Conservation (phyloP, 768 basidiomycete species). For the Podaxis sp. region DNA sequence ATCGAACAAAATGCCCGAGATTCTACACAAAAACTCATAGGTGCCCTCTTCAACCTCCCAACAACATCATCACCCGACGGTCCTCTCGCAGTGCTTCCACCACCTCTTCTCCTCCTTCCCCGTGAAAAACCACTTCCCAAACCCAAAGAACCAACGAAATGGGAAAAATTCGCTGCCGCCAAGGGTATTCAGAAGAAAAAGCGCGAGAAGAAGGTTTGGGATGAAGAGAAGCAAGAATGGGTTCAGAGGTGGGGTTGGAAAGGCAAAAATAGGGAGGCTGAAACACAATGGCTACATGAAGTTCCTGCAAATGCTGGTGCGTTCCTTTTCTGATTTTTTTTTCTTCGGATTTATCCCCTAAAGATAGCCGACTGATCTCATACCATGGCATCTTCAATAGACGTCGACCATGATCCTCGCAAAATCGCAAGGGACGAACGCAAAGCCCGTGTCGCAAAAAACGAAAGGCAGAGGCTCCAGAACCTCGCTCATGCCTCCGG, state of each 20-base stretch:
- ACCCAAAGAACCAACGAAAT: slow-evolving; percentile 91
- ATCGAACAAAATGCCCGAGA: slow-evolving; percentile 79
- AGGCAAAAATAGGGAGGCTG: slow-evolving; percentile 85
- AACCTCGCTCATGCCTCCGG: slow-evolving; percentile 65
- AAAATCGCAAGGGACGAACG: slow-evolving; percentile 76
- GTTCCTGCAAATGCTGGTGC: slow-evolving; percentile 84
- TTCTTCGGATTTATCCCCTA: not conserved
- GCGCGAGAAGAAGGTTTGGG: slow-evolving; percentile 84
- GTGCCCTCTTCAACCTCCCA: slow-evolving; percentile 81
- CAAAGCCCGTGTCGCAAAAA: slow-evolving; percentile 81
- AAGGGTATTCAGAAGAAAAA: slow-evolving; percentile 88
- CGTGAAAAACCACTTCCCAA: slow-evolving; percentile 92
- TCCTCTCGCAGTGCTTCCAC: slow-evolving; percentile 79
- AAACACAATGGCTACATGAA: slow-evolving; percentile 91
- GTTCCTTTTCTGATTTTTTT: slow-evolving; percentile 25
- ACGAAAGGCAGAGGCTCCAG: slow-evolving; percentile 70
- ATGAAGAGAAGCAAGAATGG: slow-evolving; percentile 94
- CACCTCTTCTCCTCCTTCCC: slow-evolving; percentile 75
- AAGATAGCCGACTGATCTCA: not conserved
- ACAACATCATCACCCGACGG: slow-evolving; percentile 75
- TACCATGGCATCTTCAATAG: slow-evolving; percentile 36
- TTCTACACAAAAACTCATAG: slow-evolving; percentile 78
- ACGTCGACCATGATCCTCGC: slow-evolving; percentile 77
- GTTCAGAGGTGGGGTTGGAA: slow-evolving; percentile 87
- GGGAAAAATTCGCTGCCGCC: slow-evolving; percentile 92